A percentile compares a stretch with the other conserved stretches of the same genome.
Conservation (phyloP, 768 basidiomycete genomes). For the Dacryopinax primogenitus region DNA sequence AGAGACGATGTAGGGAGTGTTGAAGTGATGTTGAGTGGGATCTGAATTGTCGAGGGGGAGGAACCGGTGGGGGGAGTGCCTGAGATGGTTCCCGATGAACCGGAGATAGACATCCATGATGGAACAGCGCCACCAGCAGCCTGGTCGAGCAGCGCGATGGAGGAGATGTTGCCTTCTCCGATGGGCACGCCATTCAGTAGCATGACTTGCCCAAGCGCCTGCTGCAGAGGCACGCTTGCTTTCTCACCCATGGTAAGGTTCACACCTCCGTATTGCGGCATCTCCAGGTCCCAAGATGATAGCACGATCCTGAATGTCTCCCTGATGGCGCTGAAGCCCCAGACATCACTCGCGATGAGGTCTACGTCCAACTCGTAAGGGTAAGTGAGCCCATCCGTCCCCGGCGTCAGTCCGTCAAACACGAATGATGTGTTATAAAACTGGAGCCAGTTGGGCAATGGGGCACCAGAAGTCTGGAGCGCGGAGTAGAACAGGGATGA, state of each 20-base stretch:
- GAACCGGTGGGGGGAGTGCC: slow-evolving; percentile 47
- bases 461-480: slow-evolving; percentile 50
- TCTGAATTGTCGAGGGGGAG: slow-evolving; percentile 26
- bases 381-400: slow-evolving; percentile 28
- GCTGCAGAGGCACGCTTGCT: background rate
- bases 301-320: slow-evolving; percentile 2
- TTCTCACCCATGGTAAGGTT: background rate
- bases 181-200: background rate
- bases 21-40: slow-evolving; percentile 53
- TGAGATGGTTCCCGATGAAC: slow-evolving; percentile 37
- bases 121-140: background rate
- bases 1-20: slow-evolving; percentile 51
- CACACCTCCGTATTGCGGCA: background rate
- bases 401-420: slow-evolving; percentile 65
- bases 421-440: slow-evolving; percentile 60
- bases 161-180: background rate
- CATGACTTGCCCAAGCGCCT: background rate
- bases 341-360: slow-evolving; percentile 57
- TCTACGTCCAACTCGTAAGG: slow-evolving; percentile 39
- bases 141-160: background rate
- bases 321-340: slow-evolving; percentile 48
- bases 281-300: background rate
- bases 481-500: slow-evolving; percentile 46
- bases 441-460: slow-evolving; percentile 58
- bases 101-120: background rate